Base-by-base conservation (phyloP, 1,284 basidiomycete genomes). In the Xerocomus minutiporus region DNA sequence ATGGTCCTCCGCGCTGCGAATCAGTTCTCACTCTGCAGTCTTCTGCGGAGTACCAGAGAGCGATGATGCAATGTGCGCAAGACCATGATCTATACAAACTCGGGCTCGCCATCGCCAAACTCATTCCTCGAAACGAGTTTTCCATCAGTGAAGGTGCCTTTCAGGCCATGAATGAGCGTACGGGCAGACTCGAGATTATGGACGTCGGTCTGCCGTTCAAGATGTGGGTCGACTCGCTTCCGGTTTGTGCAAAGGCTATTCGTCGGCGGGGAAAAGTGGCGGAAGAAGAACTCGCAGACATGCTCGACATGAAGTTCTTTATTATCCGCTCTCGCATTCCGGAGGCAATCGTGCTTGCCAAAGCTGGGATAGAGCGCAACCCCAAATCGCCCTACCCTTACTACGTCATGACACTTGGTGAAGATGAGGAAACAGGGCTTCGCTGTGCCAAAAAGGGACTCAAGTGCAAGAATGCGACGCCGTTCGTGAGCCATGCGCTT, bases 41-140 rank as follows among this genome's bases (percentile, higher is more conserved):
- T 7, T 55, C 71, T 6, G 28, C 42, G 2, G 78, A 79, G 9
- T 82, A 75, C 58, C 77, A 79, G 53, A 65, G 70, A 4, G 81
- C 79, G 5, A 80, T 86, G 75, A 71, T 80, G 65, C 48, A 67
- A 13, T 72, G 66, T 51, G 71, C 71, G 0, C 70, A 75, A 45
- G 73, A 79, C 59, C 68, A 65, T 35, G 73, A 86, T 61, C 59
- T 85, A 3, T 75, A 76, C 59, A 53, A 70, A 4, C 74, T 86
- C 3, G 82, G 81, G 0, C 58, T 76, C 39, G 71, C 68, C 44
- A 66, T 83, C 31, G 76, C 75, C 1, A 65, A 71, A 9, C 67
- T 81, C 46, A 78, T 85, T 58, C 61, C 78, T 25, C 69, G 72
- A 35, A 83, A 80, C 3, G 83, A 86, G 59, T 84, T 79, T 60